These are phyloP conservation scores for Phytophthora crassamura DNA, from an alignment of 352 stramenopile species.

Conservation along the genomic window DNA sequence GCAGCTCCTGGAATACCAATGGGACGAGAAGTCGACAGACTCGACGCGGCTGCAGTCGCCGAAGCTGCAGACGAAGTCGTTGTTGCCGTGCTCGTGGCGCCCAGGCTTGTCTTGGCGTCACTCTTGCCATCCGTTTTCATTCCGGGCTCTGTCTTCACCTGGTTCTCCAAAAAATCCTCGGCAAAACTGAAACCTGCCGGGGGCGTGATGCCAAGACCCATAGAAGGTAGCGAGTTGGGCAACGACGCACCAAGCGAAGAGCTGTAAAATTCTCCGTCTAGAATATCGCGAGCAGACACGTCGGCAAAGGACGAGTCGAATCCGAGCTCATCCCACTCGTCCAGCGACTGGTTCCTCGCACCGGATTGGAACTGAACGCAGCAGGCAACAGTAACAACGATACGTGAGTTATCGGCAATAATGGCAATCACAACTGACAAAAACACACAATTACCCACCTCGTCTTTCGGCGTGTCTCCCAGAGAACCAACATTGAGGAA, in stretches of 20 bases:
- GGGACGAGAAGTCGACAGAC: constrained; percentile 71
- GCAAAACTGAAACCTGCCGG: constrained; percentile 86
- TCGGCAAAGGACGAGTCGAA: constrained; percentile 86
- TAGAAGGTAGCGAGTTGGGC: constrained; percentile 87
- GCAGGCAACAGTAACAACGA: no score
- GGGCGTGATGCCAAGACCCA: constrained; percentile 86
- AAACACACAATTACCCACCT: constrained; percentile 40
- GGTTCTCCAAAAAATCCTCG: constrained; percentile 85
- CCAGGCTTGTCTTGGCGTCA: constrained; percentile 25
- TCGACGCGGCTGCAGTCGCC: constrained; percentile 33
- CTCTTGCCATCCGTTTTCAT: constrained; percentile 50
- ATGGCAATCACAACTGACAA: constrained; percentile 10
- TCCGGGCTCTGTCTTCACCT: constrained; percentile 61
- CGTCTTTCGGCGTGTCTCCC: constrained; percentile 85
- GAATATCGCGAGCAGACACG: constrained; percentile 75
- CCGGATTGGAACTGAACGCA: constrained; percentile 58
- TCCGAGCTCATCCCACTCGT: constrained; percentile 89
- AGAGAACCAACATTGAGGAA: constrained; percentile 89
- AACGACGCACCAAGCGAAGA: constrained; percentile 85
- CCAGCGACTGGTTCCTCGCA: constrained; percentile 73
- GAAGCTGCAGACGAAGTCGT: constrained; percentile 21
- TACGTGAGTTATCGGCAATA: no score
- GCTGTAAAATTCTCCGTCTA: constrained; percentile 85
- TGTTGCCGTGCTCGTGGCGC: neutral
- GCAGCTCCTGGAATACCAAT: constrained; percentile 83